A percentile compares a stretch with the other conserved stretches of the same genome.
These are phyloP conservation scores for Ophiostoma sp. DNA, from an alignment of 2,329 filamentous ascomycete genomes.

Conservation along the genomic window DNA sequence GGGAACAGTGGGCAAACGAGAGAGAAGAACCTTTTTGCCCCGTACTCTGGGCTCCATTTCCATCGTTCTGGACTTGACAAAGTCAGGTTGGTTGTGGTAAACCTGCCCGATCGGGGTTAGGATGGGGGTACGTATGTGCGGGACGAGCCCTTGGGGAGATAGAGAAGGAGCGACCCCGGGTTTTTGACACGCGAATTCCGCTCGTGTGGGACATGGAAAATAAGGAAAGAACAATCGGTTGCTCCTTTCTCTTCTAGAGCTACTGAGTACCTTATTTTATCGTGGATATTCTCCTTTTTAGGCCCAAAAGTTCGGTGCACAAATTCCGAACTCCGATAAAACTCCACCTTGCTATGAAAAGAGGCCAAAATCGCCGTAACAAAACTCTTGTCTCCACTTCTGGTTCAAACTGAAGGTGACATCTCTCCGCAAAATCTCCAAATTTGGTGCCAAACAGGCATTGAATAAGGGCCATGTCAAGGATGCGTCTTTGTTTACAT, in stretches of 20 bases:
- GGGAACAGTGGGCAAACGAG: not conserved
- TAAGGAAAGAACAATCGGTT: not conserved
- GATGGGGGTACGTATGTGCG: not conserved
- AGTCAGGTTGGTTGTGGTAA: not conserved
- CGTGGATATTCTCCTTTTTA: not conserved
- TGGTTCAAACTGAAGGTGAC: not conserved
- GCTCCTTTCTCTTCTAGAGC: not conserved
- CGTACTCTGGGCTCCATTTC: not conserved
- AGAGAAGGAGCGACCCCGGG: not conserved
- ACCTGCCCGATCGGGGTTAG: not conserved
- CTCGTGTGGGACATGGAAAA: not conserved
- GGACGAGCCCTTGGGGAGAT: not conserved
- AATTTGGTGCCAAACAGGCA: not conserved
- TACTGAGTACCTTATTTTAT: not conserved
- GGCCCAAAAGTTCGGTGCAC: not conserved
- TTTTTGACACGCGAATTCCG: conserved; percentile 9
- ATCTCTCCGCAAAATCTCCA: not conserved
- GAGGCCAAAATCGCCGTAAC: not conserved
- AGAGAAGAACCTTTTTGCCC: not conserved
- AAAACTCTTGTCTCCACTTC: not conserved
- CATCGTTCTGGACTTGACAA: not conserved
- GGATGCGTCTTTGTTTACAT: not conserved
- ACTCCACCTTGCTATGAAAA: not conserved
- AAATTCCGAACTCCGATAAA: conserved; percentile 1
- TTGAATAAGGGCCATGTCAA: too few species aligned